Base-by-base conservation (phyloP, 139 green algal genomes). In the Axilococcus clingmanii region DNA sequence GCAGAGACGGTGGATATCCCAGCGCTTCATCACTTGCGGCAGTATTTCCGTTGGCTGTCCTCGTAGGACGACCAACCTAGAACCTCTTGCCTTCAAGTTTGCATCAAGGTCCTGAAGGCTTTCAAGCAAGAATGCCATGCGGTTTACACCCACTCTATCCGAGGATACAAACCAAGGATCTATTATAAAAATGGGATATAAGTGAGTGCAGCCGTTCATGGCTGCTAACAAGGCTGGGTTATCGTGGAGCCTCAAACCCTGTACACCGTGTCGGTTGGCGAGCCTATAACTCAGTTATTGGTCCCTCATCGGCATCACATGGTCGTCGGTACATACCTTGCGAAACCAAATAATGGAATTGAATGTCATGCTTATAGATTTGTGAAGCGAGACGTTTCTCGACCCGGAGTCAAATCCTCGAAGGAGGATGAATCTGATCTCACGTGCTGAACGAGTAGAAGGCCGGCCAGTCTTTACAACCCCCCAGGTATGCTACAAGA, bases 221-320 rank as follows among this genome's bases (percentile, higher is more conserved):
- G 87, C 84, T n/a, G 74, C 72, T 4, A 86, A 41, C 33, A 96
- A 72, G 2, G 85, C 81, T 4, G 85, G 84, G 45, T 94, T 94
- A 74, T 96, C 87, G 50, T 96, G 87, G 42, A 96, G 44, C 8
- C 86, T 69, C 28, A 93, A 69, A 12, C 80, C 83, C 72, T 89
- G 58, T 47, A 57, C n/a, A n/a, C n/a, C n/a, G n/a, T n/a, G n/a
- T n/a, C n/a, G n/a, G n/a, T n/a, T n/a, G n/a, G n/a, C n/a, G n/a
- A n/a, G n/a, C n/a, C n/a, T n/a, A n/a, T n/a, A n/a, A n/a, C n/a
- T n/a, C n/a, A n/a, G n/a, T n/a, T n/a, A n/a, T n/a, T n/a, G n/a
- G n/a, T n/a, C n/a, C n/a, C n/a, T n/a, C n/a, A n/a, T n/a, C 17
- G 36, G 17, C 17, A n/a, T 42, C 17, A 17, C 36, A 42, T 42